Evolutionary conservation across 2,329 filamentous ascomycete species (phyloP).

Genomic region (Dryadomyces quercus-mongolicae): DNA sequence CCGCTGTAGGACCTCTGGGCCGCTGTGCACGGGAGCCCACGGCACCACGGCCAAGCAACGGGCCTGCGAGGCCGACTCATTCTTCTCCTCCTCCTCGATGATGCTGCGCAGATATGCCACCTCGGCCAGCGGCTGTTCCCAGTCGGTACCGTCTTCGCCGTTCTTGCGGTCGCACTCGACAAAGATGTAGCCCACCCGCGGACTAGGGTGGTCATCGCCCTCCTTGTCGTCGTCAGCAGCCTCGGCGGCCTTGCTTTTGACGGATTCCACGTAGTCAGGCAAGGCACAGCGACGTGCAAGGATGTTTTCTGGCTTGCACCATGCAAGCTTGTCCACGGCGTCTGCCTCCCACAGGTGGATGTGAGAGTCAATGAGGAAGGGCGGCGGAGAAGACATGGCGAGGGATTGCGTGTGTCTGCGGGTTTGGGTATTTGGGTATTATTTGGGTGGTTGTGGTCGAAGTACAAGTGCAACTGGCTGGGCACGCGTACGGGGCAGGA

Average conservation of each 20-base stretch:
- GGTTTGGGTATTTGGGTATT: not conserved
- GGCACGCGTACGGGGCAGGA: not conserved
- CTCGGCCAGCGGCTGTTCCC: slow-evolving; percentile 58
- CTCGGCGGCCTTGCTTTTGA: slow-evolving; percentile 12
- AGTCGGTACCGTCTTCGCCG: slow-evolving; percentile 47
- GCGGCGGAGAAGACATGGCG: slow-evolving; percentile 10
- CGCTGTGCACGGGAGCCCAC: slow-evolving; percentile 73
- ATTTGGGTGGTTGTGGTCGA: not conserved
- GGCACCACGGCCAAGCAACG: slow-evolving; percentile 59
- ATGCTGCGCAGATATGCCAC: slow-evolving; percentile 57
- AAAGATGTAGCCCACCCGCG: slow-evolving; percentile 59
- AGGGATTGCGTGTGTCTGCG: not conserved
- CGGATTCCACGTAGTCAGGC: slow-evolving; percentile 38
- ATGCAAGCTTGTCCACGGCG: slow-evolving; percentile 55
- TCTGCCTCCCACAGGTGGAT: slow-evolving; percentile 73
- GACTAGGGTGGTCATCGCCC: not conserved
- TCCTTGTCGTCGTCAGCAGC: slow-evolving; percentile 17
- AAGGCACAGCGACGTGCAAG: slow-evolving; percentile 54
- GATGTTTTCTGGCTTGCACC: slow-evolving; percentile 49
- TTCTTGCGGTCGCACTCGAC: slow-evolving; percentile 70
- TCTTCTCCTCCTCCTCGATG: slow-evolving; percentile 32
- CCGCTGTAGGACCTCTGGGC: slow-evolving; percentile 41
- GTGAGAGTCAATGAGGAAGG: slow-evolving; percentile 69
- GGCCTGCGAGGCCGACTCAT: slow-evolving; percentile 42
- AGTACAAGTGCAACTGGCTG: not conserved